phyloP scores from a whole-genome alignment of 1,284 basidiomycete genomes.

The Tylopilus orsonianus region DNA sequence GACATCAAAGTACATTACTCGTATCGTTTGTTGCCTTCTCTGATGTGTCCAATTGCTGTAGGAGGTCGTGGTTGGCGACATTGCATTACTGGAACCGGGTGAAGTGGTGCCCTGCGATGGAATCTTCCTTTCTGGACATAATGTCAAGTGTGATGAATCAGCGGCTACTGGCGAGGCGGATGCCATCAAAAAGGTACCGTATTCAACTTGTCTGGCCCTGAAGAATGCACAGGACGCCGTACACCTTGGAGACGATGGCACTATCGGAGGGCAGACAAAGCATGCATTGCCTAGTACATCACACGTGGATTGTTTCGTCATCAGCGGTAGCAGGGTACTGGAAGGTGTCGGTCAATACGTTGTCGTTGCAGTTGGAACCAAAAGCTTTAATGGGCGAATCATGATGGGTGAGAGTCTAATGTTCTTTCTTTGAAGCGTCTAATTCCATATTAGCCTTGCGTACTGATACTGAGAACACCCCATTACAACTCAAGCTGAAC shows the following conservation, averaged over 20 bases:
- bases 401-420: conserved; percentile 76
- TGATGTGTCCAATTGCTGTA: conserved; percentile 31
- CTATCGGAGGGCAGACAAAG: conserved; percentile 20
- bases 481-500: conserved; percentile 94
- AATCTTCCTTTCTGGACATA: conserved; percentile 89
- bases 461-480: conserved; percentile 83
- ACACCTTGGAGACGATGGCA: conserved; percentile 24
- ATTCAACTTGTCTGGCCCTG: conserved; percentile 69
- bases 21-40: not conserved
- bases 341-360: conserved; percentile 96
- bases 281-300: conserved; percentile 25
- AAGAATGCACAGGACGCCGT: conserved; percentile 30
- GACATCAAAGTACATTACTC: conserved; percentile 67
- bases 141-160: conserved; percentile 95
- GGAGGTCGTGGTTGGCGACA: conserved; percentile 93
- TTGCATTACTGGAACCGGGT: conserved; percentile 90
- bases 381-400: conserved; percentile 93
- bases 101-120: conserved; percentile 97
- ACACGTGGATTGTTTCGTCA: conserved; percentile 90
- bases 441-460: conserved; percentile 59
- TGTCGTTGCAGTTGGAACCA: conserved; percentile 88
- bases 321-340: conserved; percentile 92
- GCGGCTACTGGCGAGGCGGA: conserved; percentile 96
- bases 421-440: conserved; percentile 9
- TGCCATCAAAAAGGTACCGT: conserved; percentile 87